Base-by-base conservation (phyloP, 805 yeast genomes). In the Myxozyma udenii region DNA sequence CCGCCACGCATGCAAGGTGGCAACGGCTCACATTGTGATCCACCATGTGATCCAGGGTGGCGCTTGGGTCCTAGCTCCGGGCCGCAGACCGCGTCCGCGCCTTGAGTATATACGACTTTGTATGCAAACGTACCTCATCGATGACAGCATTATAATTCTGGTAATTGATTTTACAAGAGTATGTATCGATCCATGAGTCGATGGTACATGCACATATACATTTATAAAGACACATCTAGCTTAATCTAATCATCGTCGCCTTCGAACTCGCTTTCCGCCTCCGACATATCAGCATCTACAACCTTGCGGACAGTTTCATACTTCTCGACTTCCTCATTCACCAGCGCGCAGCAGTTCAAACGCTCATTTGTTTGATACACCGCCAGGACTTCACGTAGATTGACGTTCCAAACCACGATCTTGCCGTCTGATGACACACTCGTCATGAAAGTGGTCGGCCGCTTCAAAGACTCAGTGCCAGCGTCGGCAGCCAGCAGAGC, bases 381-480 rank as follows among this genome's bases (percentile, higher is more conserved):
- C 0, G 96, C 97, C 22, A 89, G 78, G 67, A 89, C 95, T 35
- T 87, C 95, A 62, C 77, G 76, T 1, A 72, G 63, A 0, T 70
- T 66, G 65, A 84, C 71, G 65, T 90, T 85, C 96, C 97, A 91
- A 2, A 91, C 85, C 5, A 93, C 95, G 46, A 91, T 84, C 63
- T 80, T 85, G 23, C 98, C 98, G 68, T 91, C 98, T 0, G 97
- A 87, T 0, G 96, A 87, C 11, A 89, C 87, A 1, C 95, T 84
- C 0, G 87, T 77, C 63, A 93, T 68, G 64, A 77, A 85, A 74
- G 12, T 75, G 73, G 33, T 73, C 70, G 26, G 33, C 21, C 24
- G 35, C 11, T 9, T 19, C 16, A 32, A 45, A 12, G 14, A 7
- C 14, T 6, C 14, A 9, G 41, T 21, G 4, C 37, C 38, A 19